A percentile compares a stretch with the other conserved stretches of the same genome.
Evolutionary conservation across 1,139 yeast genomes (phyloP).

Genomic region (Eremothecium cymbalariae): DNA sequence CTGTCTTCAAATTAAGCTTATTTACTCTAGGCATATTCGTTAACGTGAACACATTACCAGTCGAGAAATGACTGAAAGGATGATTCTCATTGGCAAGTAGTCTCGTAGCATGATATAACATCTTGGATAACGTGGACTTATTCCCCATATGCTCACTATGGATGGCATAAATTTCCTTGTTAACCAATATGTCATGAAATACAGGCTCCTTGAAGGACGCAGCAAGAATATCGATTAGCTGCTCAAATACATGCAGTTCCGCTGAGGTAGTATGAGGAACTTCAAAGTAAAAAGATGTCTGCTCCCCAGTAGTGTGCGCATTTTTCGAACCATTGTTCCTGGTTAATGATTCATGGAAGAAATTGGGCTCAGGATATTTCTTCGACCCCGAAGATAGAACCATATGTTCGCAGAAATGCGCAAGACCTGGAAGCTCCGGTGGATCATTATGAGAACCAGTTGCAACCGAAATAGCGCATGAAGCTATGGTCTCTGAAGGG

Average conservation of each 20-base stretch:
- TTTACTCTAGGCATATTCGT: conserved; percentile 42
- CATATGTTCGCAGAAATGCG: conserved; percentile 71
- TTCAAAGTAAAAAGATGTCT: conserved; percentile 54
- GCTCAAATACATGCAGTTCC: conserved; percentile 36
- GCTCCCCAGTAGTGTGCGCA: conserved; percentile 61
- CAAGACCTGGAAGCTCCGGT: conserved; percentile 46
- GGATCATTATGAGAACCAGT: conserved; percentile 63
- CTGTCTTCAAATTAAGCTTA: conserved; percentile 46
- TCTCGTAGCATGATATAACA: conserved; percentile 51
- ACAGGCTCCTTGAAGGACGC: conserved; percentile 44
- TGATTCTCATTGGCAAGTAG: conserved; percentile 41
- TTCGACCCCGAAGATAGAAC: conserved; percentile 49
- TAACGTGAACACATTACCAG: conserved; percentile 59
- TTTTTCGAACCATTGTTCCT: conserved; percentile 49
- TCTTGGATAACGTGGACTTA: conserved; percentile 36
- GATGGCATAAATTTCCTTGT: conserved; percentile 49
- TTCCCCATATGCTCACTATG: conserved; percentile 59
- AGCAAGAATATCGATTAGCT: conserved; percentile 43
- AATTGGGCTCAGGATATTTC: conserved; percentile 41
- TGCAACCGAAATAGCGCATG: conserved; percentile 47
- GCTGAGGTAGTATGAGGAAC: conserved; percentile 36
- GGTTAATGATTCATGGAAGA: conserved; percentile 39
- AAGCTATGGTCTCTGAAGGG: conserved; percentile 40
- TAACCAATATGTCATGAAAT: conserved; percentile 38
- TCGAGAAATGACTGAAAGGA: conserved; percentile 64